Base-by-base conservation (phyloP, 371 early-diverging fungal genomes). In the Mucor indicus region DNA sequence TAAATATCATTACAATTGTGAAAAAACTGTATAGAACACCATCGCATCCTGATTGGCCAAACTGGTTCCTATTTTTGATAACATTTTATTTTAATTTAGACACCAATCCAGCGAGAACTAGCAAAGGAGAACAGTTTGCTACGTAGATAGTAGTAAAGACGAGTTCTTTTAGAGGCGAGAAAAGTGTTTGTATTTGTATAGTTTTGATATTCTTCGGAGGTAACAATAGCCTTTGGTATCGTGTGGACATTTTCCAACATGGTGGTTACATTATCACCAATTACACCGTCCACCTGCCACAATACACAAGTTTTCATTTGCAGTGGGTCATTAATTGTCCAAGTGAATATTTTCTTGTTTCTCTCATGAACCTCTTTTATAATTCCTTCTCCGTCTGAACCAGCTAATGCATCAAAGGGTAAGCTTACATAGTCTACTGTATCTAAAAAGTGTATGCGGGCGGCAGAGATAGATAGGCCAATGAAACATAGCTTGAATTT, bases 281-380 rank as follows among this genome's bases (percentile, higher is more conserved):
- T 54, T 3, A 84, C 62, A 38, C 67, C 81, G 56, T 84, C 81
- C 0, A 81, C 60, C 0, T 75, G 69, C 73, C 74, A 71, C 12
- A 52, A 45, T 20, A 82, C 62, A 46, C 71, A 67, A 10, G 66
- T 65, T 24, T 73, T 74, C 49, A 77, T 75, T 38, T 77, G 75
- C 2, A 58, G 44, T 4, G 63, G 55, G 30, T 75, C 68, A 38
- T 85, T 79, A 52, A 85, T 77, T 0, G 83, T 85, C 85, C 85
- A 85, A 12, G 69, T 67, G 39, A 73, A 53, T 7, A 85, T 64
- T 3, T 53, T 53, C 47, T 85, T 80, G 9, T 75, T 66, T 0
- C 51, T 55, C 7, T 50, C 55, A 22, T 80, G 83, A 31, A 69
- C 79, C 25, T 79, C 75, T 20, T 67, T 57, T 16, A 85, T 69